These are phyloP conservation scores for Actinomortierella wolfii DNA, from an alignment of 371 early-diverging fungal species.

Conservation along the genomic window DNA sequence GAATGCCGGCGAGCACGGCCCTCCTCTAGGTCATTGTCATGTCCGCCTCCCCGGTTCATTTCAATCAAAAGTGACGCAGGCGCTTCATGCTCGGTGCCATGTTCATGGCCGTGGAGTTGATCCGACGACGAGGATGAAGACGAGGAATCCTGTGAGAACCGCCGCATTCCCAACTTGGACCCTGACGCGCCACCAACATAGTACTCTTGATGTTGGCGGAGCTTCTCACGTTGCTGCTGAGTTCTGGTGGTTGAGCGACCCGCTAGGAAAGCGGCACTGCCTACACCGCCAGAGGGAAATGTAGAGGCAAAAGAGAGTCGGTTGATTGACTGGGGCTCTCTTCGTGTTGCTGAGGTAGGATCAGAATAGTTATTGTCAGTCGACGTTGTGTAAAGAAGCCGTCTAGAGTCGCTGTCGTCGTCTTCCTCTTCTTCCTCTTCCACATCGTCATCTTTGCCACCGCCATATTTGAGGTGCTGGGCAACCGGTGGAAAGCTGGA, in stretches of 20 bases:
- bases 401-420: conserved; percentile 3
- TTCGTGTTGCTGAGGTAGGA: no score
- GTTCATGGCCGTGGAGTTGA: conserved; percentile 9
- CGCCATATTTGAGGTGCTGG: neutral
- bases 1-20: conserved; percentile 18
- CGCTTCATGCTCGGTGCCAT: conserved; percentile 55
- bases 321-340: no score
- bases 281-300: no score
- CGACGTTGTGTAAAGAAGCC: neutral
- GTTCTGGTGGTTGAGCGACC: no score
- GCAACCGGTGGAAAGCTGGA: neutral
- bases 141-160: conserved; percentile 12
- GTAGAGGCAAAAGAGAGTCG: no score
- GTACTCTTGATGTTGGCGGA: no score
- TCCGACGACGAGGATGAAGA: conserved; percentile 2
- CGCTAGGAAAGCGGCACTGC: no score
- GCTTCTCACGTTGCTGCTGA: no score
- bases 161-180: no score
- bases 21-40: conserved; percentile 16
- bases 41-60: conserved; percentile 24
- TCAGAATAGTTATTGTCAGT: no score
- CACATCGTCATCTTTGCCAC: conserved; percentile 11
- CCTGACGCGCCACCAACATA: no score
- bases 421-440: neutral
- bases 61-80: conserved; percentile 70